A percentile compares a stretch with the other conserved stretches of the same genome.
Conservation (phyloP, 306 rosid species). For the Acacia melanoxylon region DNA sequence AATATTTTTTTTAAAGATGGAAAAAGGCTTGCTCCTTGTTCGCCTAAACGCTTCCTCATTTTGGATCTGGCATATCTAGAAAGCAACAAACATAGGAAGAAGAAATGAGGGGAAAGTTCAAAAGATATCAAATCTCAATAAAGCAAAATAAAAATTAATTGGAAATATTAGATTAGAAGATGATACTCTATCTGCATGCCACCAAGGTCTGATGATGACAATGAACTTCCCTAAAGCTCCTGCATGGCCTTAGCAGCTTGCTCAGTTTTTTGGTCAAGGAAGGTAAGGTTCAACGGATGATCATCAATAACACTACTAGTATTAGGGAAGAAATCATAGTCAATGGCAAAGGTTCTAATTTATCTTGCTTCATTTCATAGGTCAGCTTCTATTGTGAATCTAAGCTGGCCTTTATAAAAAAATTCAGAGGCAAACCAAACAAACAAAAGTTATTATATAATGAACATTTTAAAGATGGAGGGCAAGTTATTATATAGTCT, state of each 20-base stretch:
- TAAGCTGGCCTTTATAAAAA: background rate
- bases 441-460: background rate
- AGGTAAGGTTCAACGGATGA: background rate
- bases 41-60: constrained; percentile 78
- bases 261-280: constrained; percentile 59
- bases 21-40: constrained; percentile 17
- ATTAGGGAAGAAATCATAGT: constrained; percentile 13
- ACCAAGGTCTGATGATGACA: constrained; percentile 89
- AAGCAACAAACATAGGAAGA: background rate
- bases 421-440: background rate
- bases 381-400: background rate
- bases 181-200: constrained; percentile 96
- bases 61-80: constrained; percentile 89
- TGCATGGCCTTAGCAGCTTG: constrained; percentile 79
- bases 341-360: constrained; percentile 11
- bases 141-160: constrained; percentile 4
- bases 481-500: background rate
- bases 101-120: background rate
- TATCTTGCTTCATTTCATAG: constrained; percentile 12
- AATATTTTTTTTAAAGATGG: background rate
- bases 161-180: constrained; percentile 15
- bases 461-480: background rate
- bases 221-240: constrained; percentile 62
- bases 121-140: background rate
- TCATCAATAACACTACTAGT: background rate